Evolutionary conservation across 2,329 filamentous ascomycete genomes (phyloP).

Genomic region (Ceratocystis albifundus): DNA sequence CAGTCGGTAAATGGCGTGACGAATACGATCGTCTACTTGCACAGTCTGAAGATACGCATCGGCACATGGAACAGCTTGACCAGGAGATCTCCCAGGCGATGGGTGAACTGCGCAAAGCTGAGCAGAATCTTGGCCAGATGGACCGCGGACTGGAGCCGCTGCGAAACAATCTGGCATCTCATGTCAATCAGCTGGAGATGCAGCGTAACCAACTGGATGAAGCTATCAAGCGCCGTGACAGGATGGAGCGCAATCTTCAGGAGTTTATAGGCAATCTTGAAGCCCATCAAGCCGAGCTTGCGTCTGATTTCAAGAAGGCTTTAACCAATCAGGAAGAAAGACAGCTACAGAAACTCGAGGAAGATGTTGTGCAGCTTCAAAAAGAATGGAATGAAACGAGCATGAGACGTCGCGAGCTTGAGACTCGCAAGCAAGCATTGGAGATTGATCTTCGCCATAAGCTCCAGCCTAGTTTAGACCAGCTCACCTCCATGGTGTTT

Average conservation of each 20-base stretch:
- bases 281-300: constrained; percentile 68
- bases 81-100: constrained; percentile 83
- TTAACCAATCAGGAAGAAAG: constrained; percentile 72
- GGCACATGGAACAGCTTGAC: constrained; percentile 64
- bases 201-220: constrained; percentile 62
- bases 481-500: constrained; percentile 65
- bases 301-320: constrained; percentile 83
- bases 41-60: constrained; percentile 54
- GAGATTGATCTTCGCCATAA: constrained; percentile 86
- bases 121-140: constrained; percentile 64
- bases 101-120: constrained; percentile 69
- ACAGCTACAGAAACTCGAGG: constrained; percentile 60
- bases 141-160: constrained; percentile 75
- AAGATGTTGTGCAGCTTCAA: constrained; percentile 59
- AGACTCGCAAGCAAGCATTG: constrained; percentile 67
- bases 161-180: constrained; percentile 61
- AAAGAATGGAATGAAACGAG: constrained; percentile 67
- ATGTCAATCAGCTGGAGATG: constrained; percentile 61
- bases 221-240: constrained; percentile 52
- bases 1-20: constrained; percentile 61
- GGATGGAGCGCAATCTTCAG: constrained; percentile 63
- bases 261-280: constrained; percentile 62
- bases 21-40: constrained; percentile 57
- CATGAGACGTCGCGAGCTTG: constrained; percentile 60
- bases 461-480: constrained; percentile 72